Base-by-base conservation (phyloP, 2,329 filamentous ascomycete genomes). In the Pleomassaria siparia region DNA sequence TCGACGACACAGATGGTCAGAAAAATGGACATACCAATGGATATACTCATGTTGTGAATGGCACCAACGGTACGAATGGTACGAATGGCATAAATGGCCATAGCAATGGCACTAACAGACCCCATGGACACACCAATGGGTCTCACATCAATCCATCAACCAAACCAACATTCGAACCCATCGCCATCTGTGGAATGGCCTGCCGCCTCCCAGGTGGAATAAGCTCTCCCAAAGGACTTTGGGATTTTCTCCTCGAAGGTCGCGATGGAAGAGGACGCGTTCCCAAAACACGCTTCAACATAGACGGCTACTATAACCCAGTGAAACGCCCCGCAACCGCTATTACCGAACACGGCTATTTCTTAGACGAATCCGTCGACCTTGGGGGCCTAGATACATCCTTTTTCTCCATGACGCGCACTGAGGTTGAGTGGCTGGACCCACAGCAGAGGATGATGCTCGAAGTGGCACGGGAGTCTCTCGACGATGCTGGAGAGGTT, bases 401-500 rank as follows among this genome's bases (percentile, higher is more conserved):
- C 0, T 55, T 58, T 32, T 62, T 59, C 37, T 35, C 42, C 8
- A 50, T 62, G 30, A 33, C 40, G 2, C 22, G 20, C 1, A 8
- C 39, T 5, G 59, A 63, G 22, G 35, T 53, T 8, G 47, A 37
- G 11, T 13, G 5, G 9, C 25, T 49, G 21, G 62, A 66, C 33
- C 63, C 63, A 6, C 55, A 67, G 21, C 63, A 67, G 16, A 45
- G 62, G 2, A 46, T 49, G 5, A 18, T 64, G 7, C 56, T 69
- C 3, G 63, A 69, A 33, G 55, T 64, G 0, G 56, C 48, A 0
- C 46, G 51, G 8, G 68, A 74, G 49, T 62, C 66, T 1, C 47
- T 81, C 2, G 68, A 73, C 32, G 63, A 60, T 48, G 63, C 56
- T 24, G 67, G 62, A 7, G 20, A 24, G 4, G 13, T 25, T 12